A percentile compares a stretch with the other conserved stretches of the same genome.
These are phyloP conservation scores for Lasiodiplodia hormozganensis DNA, from an alignment of 2,329 filamentous ascomycete genomes.

Conservation along the genomic window DNA sequence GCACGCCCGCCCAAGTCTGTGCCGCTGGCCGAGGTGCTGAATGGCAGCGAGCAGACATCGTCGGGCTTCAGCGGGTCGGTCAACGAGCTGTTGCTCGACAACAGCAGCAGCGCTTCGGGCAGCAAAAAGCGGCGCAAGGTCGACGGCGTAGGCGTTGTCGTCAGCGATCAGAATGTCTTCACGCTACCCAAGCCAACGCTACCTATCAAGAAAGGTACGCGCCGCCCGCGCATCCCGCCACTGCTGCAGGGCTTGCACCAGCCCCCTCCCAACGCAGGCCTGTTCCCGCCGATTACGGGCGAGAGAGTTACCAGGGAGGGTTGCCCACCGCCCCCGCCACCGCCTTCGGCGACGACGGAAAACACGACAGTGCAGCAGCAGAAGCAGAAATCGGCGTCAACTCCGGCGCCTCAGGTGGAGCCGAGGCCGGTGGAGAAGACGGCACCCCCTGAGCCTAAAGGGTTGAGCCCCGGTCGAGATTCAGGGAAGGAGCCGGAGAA, in stretches of 20 bases:
- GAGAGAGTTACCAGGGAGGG: constrained; percentile 43
- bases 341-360: background rate
- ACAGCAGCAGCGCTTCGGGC: constrained; percentile 3
- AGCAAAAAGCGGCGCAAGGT: constrained; percentile 10
- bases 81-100: constrained; percentile 26
- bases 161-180: background rate
- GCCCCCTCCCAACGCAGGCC: constrained; percentile 66
- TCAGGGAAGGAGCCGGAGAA: background rate
- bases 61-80: constrained; percentile 24
- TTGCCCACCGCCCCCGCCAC: background rate
- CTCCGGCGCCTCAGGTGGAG: background rate
- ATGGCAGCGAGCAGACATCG: constrained; percentile 31
- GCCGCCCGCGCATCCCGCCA: constrained; percentile 52
- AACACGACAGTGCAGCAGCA: background rate
- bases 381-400: constrained; percentile 2
- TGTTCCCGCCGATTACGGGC: constrained; percentile 67
- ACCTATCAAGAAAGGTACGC: constrained; percentile 38
- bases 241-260: constrained; percentile 67
- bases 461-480: background rate
- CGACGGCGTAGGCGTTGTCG: constrained; percentile 2
- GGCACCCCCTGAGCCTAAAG: background rate
- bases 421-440: background rate
- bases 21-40: constrained; percentile 45
- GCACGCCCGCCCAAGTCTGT: constrained; percentile 36
- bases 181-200: constrained; percentile 42